These are phyloP conservation scores for Scenedesmus sp. DNA, from an alignment of 163 green algal species.

Conservation along the genomic window DNA sequence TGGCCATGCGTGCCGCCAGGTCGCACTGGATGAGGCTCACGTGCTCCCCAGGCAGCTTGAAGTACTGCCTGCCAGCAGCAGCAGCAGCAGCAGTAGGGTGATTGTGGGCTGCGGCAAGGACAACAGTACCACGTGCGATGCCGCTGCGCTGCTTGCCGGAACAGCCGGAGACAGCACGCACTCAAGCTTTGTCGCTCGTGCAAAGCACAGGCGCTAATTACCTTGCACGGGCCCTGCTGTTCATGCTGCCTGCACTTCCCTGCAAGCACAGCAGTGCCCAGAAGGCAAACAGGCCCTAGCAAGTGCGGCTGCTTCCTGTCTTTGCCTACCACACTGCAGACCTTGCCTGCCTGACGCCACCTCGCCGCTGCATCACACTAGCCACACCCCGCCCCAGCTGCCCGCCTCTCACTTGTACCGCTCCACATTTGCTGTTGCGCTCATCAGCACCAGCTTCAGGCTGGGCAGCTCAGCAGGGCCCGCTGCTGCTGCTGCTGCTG, in stretches of 20 bases:
- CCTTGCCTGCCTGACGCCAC: not conserved
- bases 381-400: not conserved
- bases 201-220: too few relatives aligned
- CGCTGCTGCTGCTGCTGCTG: slow-evolving; percentile 17
- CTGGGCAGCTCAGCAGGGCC: slow-evolving; percentile 30
- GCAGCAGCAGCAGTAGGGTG: not conserved
- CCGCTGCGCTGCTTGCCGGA: too few relatives aligned
- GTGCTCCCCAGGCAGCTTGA: slow-evolving; percentile 30
- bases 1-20: not conserved
- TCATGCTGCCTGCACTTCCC: too few relatives aligned
- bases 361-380: not conserved
- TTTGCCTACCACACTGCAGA: not conserved
- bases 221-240: too few relatives aligned
- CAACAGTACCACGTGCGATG: too few relatives aligned
- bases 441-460: slow-evolving; percentile 46
- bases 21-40: slow-evolving; percentile 31
- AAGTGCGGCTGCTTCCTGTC: too few relatives aligned
- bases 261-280: too few relatives aligned
- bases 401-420: slow-evolving; percentile 20
- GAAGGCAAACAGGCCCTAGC: too few relatives aligned
- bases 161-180: too few relatives aligned
- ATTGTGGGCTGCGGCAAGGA: too few relatives aligned
- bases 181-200: too few relatives aligned
- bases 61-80: slow-evolving; percentile 22
- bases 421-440: slow-evolving; percentile 41